Evolutionary conservation across 2,329 filamentous ascomycete genomes (phyloP).

Genomic region (Penicillium sp.): DNA sequence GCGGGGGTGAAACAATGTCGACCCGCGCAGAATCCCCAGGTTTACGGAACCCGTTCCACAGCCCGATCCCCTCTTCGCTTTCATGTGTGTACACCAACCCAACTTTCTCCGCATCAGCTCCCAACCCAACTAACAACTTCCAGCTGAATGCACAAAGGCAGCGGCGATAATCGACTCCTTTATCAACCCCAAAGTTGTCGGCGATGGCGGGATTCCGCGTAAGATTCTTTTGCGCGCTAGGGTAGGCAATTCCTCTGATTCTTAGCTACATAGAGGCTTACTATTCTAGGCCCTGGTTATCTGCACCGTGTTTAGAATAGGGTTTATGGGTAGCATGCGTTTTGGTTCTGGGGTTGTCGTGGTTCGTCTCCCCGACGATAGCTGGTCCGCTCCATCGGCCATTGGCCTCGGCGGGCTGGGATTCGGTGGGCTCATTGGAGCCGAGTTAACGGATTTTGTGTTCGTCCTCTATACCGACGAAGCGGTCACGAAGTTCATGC

Average conservation of each 20-base stretch:
- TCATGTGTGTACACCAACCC: constrained; percentile 35
- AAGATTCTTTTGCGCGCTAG: constrained; percentile 85
- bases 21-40: background rate
- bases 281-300: constrained; percentile 45
- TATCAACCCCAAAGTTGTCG: constrained; percentile 84
- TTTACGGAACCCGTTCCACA: constrained; percentile 31
- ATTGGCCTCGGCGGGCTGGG: constrained; percentile 45
- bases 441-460: constrained; percentile 67
- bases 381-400: constrained; percentile 49
- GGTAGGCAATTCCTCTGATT: constrained; percentile 46
- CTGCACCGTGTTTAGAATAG: constrained; percentile 46
- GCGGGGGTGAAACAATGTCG: background rate
- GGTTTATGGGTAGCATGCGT: constrained; percentile 47
- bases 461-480: constrained; percentile 90
- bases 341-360: constrained; percentile 50
- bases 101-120: background rate
- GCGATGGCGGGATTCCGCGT: constrained; percentile 93
- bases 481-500: constrained; percentile 87
- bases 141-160: constrained; percentile 95
- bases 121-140: constrained; percentile 1
- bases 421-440: constrained; percentile 47
- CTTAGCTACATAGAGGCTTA: background rate
- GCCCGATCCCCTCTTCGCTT: constrained; percentile 47
- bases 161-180: constrained; percentile 92
- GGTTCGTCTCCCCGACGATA: constrained; percentile 45